Base-by-base conservation (phyloP, 192 early-diverging fungal species). In the Coemansia sp. region DNA sequence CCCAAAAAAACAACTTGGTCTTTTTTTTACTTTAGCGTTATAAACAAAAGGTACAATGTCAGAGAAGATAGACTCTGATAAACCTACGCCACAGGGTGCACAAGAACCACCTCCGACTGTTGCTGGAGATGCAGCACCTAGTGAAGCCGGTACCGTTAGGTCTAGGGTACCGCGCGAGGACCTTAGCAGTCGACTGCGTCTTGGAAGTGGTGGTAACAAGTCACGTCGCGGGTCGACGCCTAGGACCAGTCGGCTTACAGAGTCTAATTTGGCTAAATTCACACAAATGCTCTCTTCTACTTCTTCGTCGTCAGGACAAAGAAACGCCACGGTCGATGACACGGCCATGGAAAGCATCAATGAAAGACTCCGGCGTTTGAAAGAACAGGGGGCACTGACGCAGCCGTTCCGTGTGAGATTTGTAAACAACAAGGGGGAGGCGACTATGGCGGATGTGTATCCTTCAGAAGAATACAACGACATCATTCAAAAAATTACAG, bases 361-460 rank as follows among this genome's bases (percentile, higher is more conserved):
- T 36, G 42, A 50, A 20, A 50, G 68, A 3, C 43, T 71, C 50
- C 55, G 57, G 26, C 34, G 53, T 0, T 48, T 71, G 17, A 46
- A 44, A 13, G 54, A 63, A 17, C 55, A 58, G 1, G 56, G 41
- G 14, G 25, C 22, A 4, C 28, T 23, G 53, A 13, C 43, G 2
- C 26, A 35, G 3, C 64, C 64, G 50, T 74, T 67, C 46, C 58
- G 71, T 15, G 45, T 74, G 9, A 74, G 67, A 41, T 74, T 74
- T 33, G 64, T 67, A 6, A 74, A 74, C 26, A 55, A 39, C 42
- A 54, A 48, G 37, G 60, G 57, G 25, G 60, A 67, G 9, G 71
- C 71, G 3, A 67, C 54, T 5, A 58, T 74, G 62, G 59, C 54
- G 7, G 71, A 74, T 44, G 55, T 74, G 10, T 63, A 67, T 20